Evolutionary conservation across 345 rosid species (phyloP).

Genomic region (Camelina sativa): DNA sequence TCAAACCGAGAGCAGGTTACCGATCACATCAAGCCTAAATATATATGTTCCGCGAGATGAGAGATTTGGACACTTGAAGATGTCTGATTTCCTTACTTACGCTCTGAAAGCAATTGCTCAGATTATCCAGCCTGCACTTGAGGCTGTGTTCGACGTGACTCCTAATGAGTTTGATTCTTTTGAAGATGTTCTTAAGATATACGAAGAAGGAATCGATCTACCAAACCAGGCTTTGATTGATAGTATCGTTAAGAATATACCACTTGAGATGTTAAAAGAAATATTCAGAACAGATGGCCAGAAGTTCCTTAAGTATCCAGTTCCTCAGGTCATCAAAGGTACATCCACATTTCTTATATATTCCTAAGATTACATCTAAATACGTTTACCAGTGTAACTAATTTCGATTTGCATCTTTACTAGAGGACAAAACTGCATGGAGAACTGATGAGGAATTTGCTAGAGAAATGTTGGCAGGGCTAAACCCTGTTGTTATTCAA

Average conservation of each 20-base stretch:
- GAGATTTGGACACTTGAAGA: slow-evolving; percentile 70
- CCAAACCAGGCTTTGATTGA: slow-evolving; percentile 53
- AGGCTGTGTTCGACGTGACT: slow-evolving; percentile 51
- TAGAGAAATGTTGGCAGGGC: slow-evolving; percentile 86
- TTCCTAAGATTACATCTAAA: background rate
- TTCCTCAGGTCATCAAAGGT: slow-evolving; percentile 81
- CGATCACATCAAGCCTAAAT: slow-evolving; percentile 47
- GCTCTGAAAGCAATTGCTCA: slow-evolving; percentile 63
- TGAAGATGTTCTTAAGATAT: slow-evolving; percentile 61
- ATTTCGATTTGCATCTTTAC: background rate
- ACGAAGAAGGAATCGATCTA: slow-evolving; percentile 59
- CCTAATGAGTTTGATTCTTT: slow-evolving; percentile 63
- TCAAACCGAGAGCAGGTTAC: slow-evolving; percentile 60
- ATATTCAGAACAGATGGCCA: slow-evolving; percentile 61
- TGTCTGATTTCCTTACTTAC: slow-evolving; percentile 64
- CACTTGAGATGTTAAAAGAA: slow-evolving; percentile 60
- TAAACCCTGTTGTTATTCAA: slow-evolving; percentile 64
- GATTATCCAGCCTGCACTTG: slow-evolving; percentile 56
- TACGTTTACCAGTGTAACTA: background rate
- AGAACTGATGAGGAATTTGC: slow-evolving; percentile 78
- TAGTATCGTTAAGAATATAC: slow-evolving; percentile 47
- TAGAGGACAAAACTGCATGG: slow-evolving; percentile 74
- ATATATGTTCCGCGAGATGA: slow-evolving; percentile 88
- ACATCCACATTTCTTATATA: background rate
- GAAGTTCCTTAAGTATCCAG: slow-evolving; percentile 57